These are phyloP conservation scores for Spongiforma sp. DNA, from an alignment of 1,284 basidiomycete species.

Conservation along the genomic window DNA sequence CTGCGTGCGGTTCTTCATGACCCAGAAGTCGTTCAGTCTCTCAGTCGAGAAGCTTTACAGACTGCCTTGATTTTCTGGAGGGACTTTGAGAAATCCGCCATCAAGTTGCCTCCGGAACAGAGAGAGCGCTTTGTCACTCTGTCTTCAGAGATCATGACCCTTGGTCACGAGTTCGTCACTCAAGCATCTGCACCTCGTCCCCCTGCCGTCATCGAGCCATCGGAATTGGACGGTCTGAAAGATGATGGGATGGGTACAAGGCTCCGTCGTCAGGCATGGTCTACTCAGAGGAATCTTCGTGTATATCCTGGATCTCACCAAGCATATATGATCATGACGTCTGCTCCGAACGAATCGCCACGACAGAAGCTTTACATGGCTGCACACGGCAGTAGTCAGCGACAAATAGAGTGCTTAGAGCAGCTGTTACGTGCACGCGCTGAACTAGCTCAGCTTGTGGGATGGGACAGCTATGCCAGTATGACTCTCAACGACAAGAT, in stretches of 20 bases:
- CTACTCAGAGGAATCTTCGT: constrained; percentile 71
- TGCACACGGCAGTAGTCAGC: constrained; percentile 69
- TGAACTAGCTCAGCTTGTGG: constrained; percentile 82
- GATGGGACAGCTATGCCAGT: constrained; percentile 82
- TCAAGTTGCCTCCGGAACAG: constrained; percentile 82
- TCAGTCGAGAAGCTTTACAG: constrained; percentile 72
- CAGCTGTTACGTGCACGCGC: constrained; percentile 76
- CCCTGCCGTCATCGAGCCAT: constrained; percentile 68
- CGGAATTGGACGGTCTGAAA: constrained; percentile 70
- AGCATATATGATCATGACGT: constrained; percentile 91
- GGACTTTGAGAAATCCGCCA: constrained; percentile 98
- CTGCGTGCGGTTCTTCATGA: constrained; percentile 69
- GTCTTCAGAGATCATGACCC: constrained; percentile 90
- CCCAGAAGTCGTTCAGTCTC: constrained; percentile 60
- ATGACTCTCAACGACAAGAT: constrained; percentile 93
- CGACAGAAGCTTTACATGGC: constrained; percentile 82
- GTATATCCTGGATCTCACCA: constrained; percentile 87
- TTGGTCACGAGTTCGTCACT: constrained; percentile 87
- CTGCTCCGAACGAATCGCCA: constrained; percentile 83
- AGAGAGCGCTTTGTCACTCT: constrained; percentile 87
- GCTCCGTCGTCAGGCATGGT: constrained; percentile 72
- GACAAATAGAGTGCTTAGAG: constrained; percentile 78
- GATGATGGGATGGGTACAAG: constrained; percentile 73
- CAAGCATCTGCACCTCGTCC: constrained; percentile 64
- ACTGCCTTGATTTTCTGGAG: constrained; percentile 94